A percentile compares a stretch with the other conserved stretches of the same genome.
Evolutionary conservation across 805 yeast species (phyloP).

Genomic region (Candida qinlingensis): DNA sequence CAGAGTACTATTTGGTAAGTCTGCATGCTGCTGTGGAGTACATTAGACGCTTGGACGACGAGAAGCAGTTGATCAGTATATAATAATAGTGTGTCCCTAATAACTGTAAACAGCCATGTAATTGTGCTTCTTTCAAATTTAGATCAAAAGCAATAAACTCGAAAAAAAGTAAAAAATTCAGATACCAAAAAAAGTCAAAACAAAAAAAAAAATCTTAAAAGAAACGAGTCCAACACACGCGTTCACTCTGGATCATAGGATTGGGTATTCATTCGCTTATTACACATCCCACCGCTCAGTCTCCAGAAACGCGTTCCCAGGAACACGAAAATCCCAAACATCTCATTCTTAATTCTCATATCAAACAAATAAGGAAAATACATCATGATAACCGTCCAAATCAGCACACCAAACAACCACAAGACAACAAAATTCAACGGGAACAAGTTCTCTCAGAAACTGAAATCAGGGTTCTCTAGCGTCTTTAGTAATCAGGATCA

Average conservation of each 20-base stretch:
- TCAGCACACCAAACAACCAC: constrained; percentile 5
- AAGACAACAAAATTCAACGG: constrained; percentile 4
- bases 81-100: not conserved
- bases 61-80: not conserved
- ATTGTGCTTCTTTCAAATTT: too few relatives aligned
- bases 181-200: not conserved
- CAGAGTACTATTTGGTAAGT: constrained; percentile 88
- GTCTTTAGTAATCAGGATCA: not conserved
- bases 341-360: not conserved
- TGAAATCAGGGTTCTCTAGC: not conserved
- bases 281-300: not conserved
- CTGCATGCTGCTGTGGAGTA: constrained; percentile 84
- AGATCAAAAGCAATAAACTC: too few relatives aligned
- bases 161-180: not conserved
- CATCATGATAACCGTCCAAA: constrained; percentile 9
- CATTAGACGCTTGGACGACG: constrained; percentile 46
- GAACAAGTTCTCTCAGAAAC: constrained; percentile 1
- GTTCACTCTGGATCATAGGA: not conserved
- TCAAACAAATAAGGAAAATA: not conserved
- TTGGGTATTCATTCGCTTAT: not conserved
- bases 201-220: not conserved
- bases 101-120: too few relatives aligned
- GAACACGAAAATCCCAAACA: too few relatives aligned
- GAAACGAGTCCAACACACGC: not conserved
- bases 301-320: not conserved